Base-by-base conservation (phyloP, 768 basidiomycete species). In the Tylopilus rubrobrunneus region DNA sequence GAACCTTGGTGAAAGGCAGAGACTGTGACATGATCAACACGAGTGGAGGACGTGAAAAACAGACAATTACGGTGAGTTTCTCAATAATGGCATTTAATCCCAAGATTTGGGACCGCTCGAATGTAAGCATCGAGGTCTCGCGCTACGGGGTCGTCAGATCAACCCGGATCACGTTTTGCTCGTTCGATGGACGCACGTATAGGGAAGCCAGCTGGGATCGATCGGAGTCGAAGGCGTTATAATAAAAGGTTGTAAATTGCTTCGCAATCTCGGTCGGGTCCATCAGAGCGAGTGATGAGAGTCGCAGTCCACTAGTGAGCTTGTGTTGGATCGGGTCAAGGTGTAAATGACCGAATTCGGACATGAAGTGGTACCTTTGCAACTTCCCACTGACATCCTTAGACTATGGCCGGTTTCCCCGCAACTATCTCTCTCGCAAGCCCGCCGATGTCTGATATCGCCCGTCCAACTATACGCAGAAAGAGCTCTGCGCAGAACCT, bases 401-500 rank as follows among this genome's bases (percentile, higher is more conserved):
- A 19, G 19, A 19, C 19, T 11, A 62, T 64, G 63, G 52, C 63
- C 27, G 46, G 51, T 40, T 69, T 63, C 55, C 54, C 59, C 46
- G n/a, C 56, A 19, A 33, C 57, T 7, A 42, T 51, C 31, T 55
- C 65, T 44, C 49, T 56, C 49, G 45, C 66, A 58, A 63, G 58
- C 41, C 64, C 66, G 52, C 58, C 66, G 51, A 67, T 67, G 70
- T 63, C 64, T 15, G 71, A 61, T 27, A 28, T 52, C 29, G 52
- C 68, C 1, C 81, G 83, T 50, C 87, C 88, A 28, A 60, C 74
- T 7, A 86, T 93, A 79, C 85, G 89, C 60, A 83, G 90, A 59
- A 93, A 92, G 74, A 89, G 88, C 19, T 90, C 89, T 11, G 89
- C 86, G 11, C 89, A 87, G 73, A 89, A 92, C 70, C 77, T 92